Evolutionary conservation across 371 early-diverging fungal species (phyloP).

Genomic region (Mortierella sp.): DNA sequence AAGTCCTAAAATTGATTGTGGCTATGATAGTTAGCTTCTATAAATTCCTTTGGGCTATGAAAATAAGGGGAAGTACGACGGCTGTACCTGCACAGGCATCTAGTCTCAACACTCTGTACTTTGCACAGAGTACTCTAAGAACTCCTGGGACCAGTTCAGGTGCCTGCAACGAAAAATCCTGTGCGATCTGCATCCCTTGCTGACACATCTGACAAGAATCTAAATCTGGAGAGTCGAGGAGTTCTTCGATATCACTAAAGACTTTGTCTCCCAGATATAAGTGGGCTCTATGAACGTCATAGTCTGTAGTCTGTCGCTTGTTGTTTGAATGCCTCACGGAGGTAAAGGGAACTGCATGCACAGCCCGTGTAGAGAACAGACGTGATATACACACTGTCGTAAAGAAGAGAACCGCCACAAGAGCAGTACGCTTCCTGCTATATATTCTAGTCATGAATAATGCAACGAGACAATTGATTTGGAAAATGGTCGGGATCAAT

Average conservation of each 20-base stretch:
- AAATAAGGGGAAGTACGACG: background rate
- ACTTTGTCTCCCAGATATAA: constrained; percentile 32
- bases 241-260: constrained; percentile 27
- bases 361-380: background rate
- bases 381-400: background rate
- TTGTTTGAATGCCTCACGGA: background rate
- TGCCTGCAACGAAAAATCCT: constrained; percentile 34
- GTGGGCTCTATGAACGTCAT: constrained; percentile 23
- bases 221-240: constrained; percentile 38
- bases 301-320: constrained; percentile 12
- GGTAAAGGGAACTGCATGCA: background rate
- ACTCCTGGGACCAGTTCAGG: constrained; percentile 43
- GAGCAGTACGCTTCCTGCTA: background rate
- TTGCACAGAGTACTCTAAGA: constrained; percentile 27
- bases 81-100: constrained; percentile 48
- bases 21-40: background rate
- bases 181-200: constrained; percentile 35
- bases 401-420: background rate
- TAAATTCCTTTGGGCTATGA: background rate
- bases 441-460: background rate
- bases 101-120: constrained; percentile 29
- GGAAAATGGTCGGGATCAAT: background rate
- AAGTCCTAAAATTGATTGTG: constrained; percentile 22
- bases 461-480: background rate
- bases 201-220: constrained; percentile 56